phyloP scores from a whole-genome alignment of 2,329 filamentous ascomycete genomes.

The Xylogone sp. region DNA sequence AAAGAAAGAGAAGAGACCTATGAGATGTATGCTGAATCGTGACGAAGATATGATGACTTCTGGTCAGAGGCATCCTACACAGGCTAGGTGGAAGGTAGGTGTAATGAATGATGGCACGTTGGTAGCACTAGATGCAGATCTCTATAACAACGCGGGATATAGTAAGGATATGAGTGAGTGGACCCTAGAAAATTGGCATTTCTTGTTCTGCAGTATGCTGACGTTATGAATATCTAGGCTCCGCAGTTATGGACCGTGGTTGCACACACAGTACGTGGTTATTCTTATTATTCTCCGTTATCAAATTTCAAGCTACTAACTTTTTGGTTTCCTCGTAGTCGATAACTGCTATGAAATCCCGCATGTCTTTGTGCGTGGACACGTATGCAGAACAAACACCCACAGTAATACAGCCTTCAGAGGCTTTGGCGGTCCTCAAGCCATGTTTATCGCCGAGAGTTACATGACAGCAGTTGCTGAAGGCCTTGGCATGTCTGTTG shows the following conservation, averaged over 20 bases:
- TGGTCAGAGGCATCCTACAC: slow-evolving; percentile 88
- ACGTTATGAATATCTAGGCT: not conserved
- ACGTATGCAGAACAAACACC: slow-evolving; percentile 89
- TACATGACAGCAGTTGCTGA: slow-evolving; percentile 90
- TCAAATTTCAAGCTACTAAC: too few relatives aligned
- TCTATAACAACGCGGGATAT: slow-evolving; percentile 91
- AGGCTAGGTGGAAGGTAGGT: slow-evolving; percentile 84
- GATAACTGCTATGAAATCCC: slow-evolving; percentile 88
- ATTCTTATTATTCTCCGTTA: too few relatives aligned
- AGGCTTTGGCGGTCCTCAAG: slow-evolving; percentile 91
- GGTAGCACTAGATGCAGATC: slow-evolving; percentile 79
- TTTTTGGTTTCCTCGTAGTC: slow-evolving; percentile 28
- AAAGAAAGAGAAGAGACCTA: slow-evolving; percentile 74
- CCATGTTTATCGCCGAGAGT: slow-evolving; percentile 86
- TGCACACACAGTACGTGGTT: slow-evolving; percentile 61
- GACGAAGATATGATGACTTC: slow-evolving; percentile 92
- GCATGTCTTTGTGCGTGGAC: slow-evolving; percentile 76
- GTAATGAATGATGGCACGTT: slow-evolving; percentile 88
- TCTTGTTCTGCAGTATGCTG: not conserved
- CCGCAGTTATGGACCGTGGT: slow-evolving; percentile 78
- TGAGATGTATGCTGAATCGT: slow-evolving; percentile 90
- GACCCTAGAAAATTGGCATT: not conserved
- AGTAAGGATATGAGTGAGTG: slow-evolving; percentile 52
- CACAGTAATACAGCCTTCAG: slow-evolving; percentile 81
- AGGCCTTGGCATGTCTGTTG: slow-evolving; percentile 73